These are phyloP conservation scores for Bassia scoparia DNA, from an alignment of 148 eudicot species.

Conservation along the genomic window DNA sequence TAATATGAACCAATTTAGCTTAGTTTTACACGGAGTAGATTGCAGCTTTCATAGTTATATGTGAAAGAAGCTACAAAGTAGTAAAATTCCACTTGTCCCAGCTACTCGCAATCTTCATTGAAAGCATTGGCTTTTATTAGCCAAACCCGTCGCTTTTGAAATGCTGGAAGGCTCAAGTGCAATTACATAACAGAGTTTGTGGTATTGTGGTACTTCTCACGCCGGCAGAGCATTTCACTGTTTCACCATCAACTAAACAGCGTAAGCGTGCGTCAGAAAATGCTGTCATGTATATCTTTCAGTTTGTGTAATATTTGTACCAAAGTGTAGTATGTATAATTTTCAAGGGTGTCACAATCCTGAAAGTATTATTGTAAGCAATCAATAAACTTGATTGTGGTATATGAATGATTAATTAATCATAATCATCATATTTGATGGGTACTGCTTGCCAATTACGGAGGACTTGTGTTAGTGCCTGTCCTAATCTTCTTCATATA, in stretches of 20 bases:
- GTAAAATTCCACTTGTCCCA: neutral
- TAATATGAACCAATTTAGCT: neutral
- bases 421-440: neutral
- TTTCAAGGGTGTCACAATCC: neutral
- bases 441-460: neutral
- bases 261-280: neutral
- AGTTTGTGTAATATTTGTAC: constrained; percentile 4
- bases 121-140: neutral
- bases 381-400: neutral
- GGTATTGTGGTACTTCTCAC: too few relatives aligned
- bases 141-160: too few relatives aligned
- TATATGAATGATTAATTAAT: neutral
- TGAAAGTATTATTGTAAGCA: neutral
- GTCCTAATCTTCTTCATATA: too few relatives aligned
- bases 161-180: neutral
- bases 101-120: neutral
- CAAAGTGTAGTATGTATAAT: neutral
- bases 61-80: neutral
- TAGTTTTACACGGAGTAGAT: constrained; percentile 5
- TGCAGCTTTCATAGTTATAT: neutral
- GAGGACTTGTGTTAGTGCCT: neutral
- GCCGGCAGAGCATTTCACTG: neutral
- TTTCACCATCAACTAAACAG: neutral
- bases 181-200: neutral
- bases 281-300: neutral